phyloP scores from a whole-genome alignment of 495 filamentous ascomycete species.

The Lepraria neglecta region DNA sequence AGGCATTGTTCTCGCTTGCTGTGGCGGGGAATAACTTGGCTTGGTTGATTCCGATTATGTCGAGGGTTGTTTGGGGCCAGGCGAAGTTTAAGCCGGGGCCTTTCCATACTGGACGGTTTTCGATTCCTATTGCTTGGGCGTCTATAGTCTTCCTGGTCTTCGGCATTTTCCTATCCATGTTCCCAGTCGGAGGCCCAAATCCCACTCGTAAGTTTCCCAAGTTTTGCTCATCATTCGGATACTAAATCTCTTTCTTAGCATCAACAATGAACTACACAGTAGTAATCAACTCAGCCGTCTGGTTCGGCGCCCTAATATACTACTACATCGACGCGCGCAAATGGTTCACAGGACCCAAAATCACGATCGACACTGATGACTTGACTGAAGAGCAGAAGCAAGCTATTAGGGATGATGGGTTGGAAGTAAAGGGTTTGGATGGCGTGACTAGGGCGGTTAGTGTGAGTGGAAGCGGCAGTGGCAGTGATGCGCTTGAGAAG shows the following conservation, averaged over 20 bases:
- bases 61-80: slow-evolving; percentile 56
- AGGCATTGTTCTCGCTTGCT: slow-evolving; percentile 56
- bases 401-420: slow-evolving; percentile 21
- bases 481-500: slow-evolving; percentile 3
- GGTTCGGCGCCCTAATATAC: slow-evolving; percentile 55
- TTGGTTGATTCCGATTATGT: slow-evolving; percentile 58
- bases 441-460: not conserved
- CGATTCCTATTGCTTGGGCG: slow-evolving; percentile 47
- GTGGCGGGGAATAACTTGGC: slow-evolving; percentile 58
- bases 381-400: slow-evolving; percentile 28
- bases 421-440: slow-evolving; percentile 19
- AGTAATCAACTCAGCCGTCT: slow-evolving; percentile 58
- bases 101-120: slow-evolving; percentile 52
- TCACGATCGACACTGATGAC: slow-evolving; percentile 50
- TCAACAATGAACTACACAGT: slow-evolving; percentile 61
- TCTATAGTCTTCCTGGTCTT: slow-evolving; percentile 52
- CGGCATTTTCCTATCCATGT: slow-evolving; percentile 53
- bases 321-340: slow-evolving; percentile 59
- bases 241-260: slow-evolving; percentile 26
- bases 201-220: slow-evolving; percentile 40
- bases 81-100: slow-evolving; percentile 57
- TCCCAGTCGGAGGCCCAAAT: slow-evolving; percentile 51
- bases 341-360: slow-evolving; percentile 69
- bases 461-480: not conserved
- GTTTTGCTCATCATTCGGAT: not conserved